Percentiles rank a stretch among this genome's conserved stretches.
Evolutionary conservation across 495 filamentous ascomycete species (phyloP).

Genomic region (Penicillium flavigenum): DNA sequence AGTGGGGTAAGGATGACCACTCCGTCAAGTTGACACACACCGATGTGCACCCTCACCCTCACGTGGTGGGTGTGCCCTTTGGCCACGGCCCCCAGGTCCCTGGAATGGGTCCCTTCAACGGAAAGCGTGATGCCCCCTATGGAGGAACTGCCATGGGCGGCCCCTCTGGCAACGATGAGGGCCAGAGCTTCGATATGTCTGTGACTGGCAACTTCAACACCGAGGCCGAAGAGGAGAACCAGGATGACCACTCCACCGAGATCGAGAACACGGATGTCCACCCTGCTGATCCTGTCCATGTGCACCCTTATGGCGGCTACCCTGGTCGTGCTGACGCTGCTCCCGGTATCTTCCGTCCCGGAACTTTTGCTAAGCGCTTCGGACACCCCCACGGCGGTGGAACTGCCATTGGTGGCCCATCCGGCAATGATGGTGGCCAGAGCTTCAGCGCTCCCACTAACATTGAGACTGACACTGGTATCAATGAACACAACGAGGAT

Average conservation of each 20-base stretch:
- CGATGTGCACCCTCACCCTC: constrained; percentile 16
- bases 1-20: constrained; percentile 35
- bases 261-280: constrained; percentile 26
- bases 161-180: constrained; percentile 32
- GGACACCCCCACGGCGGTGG: constrained; percentile 17
- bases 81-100: constrained; percentile 1
- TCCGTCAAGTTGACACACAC: constrained; percentile 26
- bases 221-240: constrained; percentile 20
- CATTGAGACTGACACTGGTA: constrained; percentile 12
- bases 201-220: constrained; percentile 25
- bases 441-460: constrained; percentile 13
- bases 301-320: no score
- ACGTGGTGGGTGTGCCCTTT: not conserved
- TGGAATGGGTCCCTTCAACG: constrained; percentile 23
- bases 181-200: constrained; percentile 27
- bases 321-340: no score
- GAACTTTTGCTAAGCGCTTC: constrained; percentile 22
- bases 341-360: not conserved
- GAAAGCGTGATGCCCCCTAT: constrained; percentile 12
- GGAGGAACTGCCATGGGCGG: constrained; percentile 28
- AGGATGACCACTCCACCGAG: constrained; percentile 34
- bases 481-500: constrained; percentile 26
- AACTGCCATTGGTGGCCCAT: constrained; percentile 27
- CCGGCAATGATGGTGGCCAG: constrained; percentile 22
- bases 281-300: constrained; percentile 8